phyloP scores from a whole-genome alignment of 1,284 basidiomycete species.

The Rhodotorula sp. region DNA sequence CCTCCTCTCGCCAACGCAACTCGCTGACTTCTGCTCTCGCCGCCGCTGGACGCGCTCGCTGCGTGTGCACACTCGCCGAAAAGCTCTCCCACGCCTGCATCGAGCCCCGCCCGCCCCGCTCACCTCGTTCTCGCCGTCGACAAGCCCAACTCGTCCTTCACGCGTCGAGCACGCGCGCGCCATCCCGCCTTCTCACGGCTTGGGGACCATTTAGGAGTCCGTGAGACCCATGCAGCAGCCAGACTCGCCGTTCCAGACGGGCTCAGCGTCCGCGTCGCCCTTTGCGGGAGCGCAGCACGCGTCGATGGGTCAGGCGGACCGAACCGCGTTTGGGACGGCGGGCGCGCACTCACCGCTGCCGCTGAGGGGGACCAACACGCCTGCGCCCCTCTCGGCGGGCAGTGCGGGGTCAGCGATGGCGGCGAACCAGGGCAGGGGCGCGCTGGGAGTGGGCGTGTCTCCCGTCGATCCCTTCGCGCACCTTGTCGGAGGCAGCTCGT shows the following conservation, averaged over 20 bases:
- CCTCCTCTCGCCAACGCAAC: no score
- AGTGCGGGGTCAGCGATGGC: not conserved
- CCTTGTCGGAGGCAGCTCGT: not conserved
- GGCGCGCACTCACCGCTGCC: not conserved
- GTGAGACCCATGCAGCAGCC: not conserved
- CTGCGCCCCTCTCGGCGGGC: not conserved
- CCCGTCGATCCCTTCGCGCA: not conserved
- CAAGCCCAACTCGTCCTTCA: no score
- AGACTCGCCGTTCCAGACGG: conserved; percentile 3
- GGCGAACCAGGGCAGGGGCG: not conserved
- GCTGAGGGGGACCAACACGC: not conserved
- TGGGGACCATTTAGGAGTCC: no score
- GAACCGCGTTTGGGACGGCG: not conserved
- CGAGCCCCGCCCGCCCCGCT: no score
- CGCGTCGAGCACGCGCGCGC: no score
- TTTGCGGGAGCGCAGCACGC: not conserved
- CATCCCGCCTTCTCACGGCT: no score
- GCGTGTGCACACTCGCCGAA: no score
- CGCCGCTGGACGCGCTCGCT: no score
- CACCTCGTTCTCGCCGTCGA: no score
- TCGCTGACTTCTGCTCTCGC: no score
- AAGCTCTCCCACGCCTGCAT: no score
- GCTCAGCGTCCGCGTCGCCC: not conserved
- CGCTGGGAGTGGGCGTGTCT: not conserved
- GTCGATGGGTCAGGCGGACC: not conserved